Conservation (phyloP, 179 eudicot species). For the Patellifolia procumbens region DNA sequence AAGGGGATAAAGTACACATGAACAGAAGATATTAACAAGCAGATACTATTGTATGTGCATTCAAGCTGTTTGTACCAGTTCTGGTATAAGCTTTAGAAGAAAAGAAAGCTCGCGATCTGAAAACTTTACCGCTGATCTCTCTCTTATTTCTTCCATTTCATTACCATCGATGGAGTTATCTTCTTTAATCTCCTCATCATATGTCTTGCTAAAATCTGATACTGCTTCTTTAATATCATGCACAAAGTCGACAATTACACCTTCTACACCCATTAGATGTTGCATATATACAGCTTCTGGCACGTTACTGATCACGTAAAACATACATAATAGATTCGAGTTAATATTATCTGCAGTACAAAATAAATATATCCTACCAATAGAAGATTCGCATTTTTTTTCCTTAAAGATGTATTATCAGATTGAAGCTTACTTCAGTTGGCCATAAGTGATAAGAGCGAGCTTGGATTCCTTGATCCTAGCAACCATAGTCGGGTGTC, state of each 20-base stretch:
- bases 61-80: conserved; percentile 20
- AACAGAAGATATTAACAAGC: too few relatives aligned
- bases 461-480: conserved; percentile 48
- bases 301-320: conserved; percentile 25
- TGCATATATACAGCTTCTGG: conserved; percentile 40
- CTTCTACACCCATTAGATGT: conserved; percentile 35
- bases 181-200: not conserved
- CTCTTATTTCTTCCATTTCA: conserved; percentile 8
- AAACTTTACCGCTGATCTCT: conserved; percentile 14
- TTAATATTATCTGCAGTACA: not conserved
- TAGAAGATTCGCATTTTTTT: not conserved
- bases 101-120: conserved; percentile 31
- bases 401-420: too few relatives aligned
- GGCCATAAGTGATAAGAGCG: conserved; percentile 45
- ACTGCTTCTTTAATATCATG: conserved; percentile 28
- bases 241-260: conserved; percentile 34
- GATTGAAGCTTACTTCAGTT: conserved; percentile 40
- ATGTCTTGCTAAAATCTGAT: conserved; percentile 2
- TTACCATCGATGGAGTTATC: not conserved
- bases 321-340: not conserved
- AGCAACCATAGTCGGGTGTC: conserved; percentile 40
- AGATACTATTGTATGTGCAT: not conserved
- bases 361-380: too few relatives aligned
- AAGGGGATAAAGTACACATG: not conserved
- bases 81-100: conserved; percentile 32